Conservation (phyloP, 768 basidiomycete species). For the Boletus rubescentipes region DNA sequence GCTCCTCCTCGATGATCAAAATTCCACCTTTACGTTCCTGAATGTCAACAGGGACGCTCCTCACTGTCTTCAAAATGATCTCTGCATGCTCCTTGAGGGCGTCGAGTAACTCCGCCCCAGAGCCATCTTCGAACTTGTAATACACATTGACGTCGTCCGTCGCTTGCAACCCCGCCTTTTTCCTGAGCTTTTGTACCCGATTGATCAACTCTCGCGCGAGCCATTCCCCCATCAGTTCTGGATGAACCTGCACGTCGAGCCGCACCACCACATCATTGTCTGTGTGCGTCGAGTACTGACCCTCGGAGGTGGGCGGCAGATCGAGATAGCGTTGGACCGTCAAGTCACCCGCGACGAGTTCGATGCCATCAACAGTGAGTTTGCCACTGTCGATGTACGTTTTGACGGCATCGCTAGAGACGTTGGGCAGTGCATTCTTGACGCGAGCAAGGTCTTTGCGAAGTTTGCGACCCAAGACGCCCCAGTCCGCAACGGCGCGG, state of each 20-base stretch:
- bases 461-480: constrained; percentile 89
- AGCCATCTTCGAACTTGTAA: constrained; percentile 73
- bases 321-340: constrained; percentile 91
- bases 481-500: constrained; percentile 91
- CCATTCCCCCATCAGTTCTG: constrained; percentile 86
- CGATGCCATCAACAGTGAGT: constrained; percentile 85
- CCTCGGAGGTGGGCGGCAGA: constrained; percentile 56
- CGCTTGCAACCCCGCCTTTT: constrained; percentile 92
- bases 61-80: constrained; percentile 70
- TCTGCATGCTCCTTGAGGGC: constrained; percentile 69
- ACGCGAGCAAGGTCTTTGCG: constrained; percentile 90
- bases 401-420: constrained; percentile 83
- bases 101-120: constrained; percentile 58
- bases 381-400: constrained; percentile 70
- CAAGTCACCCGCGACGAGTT: constrained; percentile 88
- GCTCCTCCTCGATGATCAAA: constrained; percentile 80
- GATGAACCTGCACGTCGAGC: constrained; percentile 84
- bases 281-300: constrained; percentile 77
- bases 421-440: constrained; percentile 78
- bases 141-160: constrained; percentile 92
- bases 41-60: constrained; percentile 64
- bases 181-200: constrained; percentile 91
- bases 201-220: constrained; percentile 88
- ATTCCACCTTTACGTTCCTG: constrained; percentile 48
- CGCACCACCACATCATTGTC: constrained; percentile 95